Base-by-base conservation (phyloP, 768 basidiomycete genomes). In the Boletus edulis region DNA sequence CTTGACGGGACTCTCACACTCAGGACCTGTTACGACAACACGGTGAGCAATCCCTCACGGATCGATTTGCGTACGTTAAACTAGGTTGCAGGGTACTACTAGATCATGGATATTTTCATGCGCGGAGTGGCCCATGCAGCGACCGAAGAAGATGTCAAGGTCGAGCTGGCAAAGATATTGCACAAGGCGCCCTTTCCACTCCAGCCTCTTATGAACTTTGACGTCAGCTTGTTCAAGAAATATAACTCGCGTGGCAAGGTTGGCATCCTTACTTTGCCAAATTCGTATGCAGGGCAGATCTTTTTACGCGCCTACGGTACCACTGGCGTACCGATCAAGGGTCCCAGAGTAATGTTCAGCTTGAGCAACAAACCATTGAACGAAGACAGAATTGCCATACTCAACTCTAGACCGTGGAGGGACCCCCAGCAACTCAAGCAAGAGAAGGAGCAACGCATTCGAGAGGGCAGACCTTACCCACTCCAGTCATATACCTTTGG, bases 71-170 rank as follows among this genome's bases (percentile, higher is more conserved):
- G 14, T 34, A 37, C 22, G 17, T 42, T 57, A 38, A 57, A 55
- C 39, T 0, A 20, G 3, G 27, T 22, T 32, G 20, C 22, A 42
- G 44, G 49, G 27, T 50, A 51, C 51, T 54, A 11, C 37, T 39
- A 48, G 31, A 61, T 40, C 49, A 75, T 75, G 74, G 70, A 75
- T 6, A 29, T 75, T 18, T 75, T 64, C 60, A 72, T 75, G 72
- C 49, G 56, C 15, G 53, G 63, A n/a, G 62, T 75, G 12, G 46
- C 67, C 5, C 47, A 58, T 12, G 62, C 72, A 39, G 73, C 67
- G 1, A 57, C 38, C 1, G 62, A 58, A 18, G 67, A 73, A 24
- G 74, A 75, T 18, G 45, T 75, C 37, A 68, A 68, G 40, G 24
- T 69, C 11, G 68, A 64, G 18, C 66, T 75, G 6, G 74, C 72